A percentile compares a stretch with the other conserved stretches of the same genome.
phyloP scores from a whole-genome alignment of 805 yeast species.

The Metschnikowia orientalis region DNA sequence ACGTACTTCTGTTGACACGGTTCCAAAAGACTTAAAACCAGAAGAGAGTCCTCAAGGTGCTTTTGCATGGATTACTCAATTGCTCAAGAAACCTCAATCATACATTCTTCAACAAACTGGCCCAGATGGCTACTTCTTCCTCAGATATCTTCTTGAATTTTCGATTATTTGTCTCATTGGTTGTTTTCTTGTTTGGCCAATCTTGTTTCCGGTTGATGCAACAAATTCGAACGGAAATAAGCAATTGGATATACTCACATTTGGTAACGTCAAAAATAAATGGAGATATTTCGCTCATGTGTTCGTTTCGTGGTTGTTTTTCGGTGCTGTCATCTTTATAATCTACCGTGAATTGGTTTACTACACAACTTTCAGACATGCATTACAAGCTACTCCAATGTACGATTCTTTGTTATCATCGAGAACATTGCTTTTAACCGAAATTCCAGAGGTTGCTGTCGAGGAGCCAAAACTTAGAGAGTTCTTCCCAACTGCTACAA shows the following conservation, averaged over 20 bases:
- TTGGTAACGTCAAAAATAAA: conserved; percentile 57
- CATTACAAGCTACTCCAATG: conserved; percentile 65
- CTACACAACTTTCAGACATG: conserved; percentile 69
- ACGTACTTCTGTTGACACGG: conserved; percentile 40
- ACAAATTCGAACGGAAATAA: conserved; percentile 52
- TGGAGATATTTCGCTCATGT: conserved; percentile 71
- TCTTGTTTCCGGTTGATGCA: conserved; percentile 70
- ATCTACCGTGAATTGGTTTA: conserved; percentile 72
- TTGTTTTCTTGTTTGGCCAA: conserved; percentile 57
- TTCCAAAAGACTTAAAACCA: conserved; percentile 43
- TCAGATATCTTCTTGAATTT: conserved; percentile 59
- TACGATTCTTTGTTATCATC: conserved; percentile 67
- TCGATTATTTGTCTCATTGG: conserved; percentile 49
- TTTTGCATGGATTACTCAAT: conserved; percentile 50
- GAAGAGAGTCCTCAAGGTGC: conserved; percentile 43
- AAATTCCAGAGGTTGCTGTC: conserved; percentile 48
- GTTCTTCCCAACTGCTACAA: conserved; percentile 60
- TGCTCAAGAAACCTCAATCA: conserved; percentile 53
- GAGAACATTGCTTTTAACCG: conserved; percentile 68
- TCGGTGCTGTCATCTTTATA: conserved; percentile 59
- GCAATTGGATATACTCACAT: conserved; percentile 65
- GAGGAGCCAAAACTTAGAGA: conserved; percentile 48
- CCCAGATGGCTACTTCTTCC: conserved; percentile 71
- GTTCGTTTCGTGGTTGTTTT: conserved; percentile 69
- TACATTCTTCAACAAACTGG: conserved; percentile 67